Base-by-base conservation (phyloP, 805 yeast species). In the Saccharomyces paradoxus region DNA sequence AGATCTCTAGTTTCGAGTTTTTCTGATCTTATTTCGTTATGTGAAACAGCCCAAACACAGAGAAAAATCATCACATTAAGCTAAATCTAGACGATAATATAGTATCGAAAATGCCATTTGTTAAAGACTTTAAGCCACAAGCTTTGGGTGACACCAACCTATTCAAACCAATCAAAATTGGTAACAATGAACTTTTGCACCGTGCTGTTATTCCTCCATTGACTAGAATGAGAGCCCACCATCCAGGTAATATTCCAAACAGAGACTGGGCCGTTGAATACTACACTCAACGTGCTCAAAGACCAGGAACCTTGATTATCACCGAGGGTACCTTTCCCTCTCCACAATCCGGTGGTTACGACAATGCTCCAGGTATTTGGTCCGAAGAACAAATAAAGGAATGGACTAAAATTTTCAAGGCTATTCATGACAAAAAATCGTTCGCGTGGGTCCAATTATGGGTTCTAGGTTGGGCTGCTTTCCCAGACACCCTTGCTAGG, bases 291-390 rank as follows among this genome's bases (percentile, higher is more conserved):
- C 74, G 88, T 60, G 76, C 88, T 0, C 62, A 70, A 49, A 68
- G 70, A 54, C 78, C 80, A 21, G 89, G 89, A 21, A 77, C 87
- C 17, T 67, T 86, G 57, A 58, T 84, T 31, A 77, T 82, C 58
- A 70, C 84, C 8, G 90, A 85, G 65, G 89, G 82, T 13, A 77
- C 85, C 1, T 75, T 74, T 60, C 74, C 76, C n/a, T 70, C 81
- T 13, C 62, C 70, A 1, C 70, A 64, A 53, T 67, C 71, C 44
- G 79, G 83, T 50, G 72, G 78, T 26, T 74, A 71, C 55, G 67
- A 65, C n/a, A 55, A 66, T 30, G 77, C 73, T 4, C 86, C 87
- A 26, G 82, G 83, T 60, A 74, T 82, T 51, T 76, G 73, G 69
- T 74, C 70, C 28, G 74, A 76, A 4, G 67, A 71, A 30, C 87